Evolutionary conservation across 1,284 basidiomycete genomes (phyloP), one percentile per base, ranked within the genome.

Genomic region (Cryptococcus depauperatus): DNA sequence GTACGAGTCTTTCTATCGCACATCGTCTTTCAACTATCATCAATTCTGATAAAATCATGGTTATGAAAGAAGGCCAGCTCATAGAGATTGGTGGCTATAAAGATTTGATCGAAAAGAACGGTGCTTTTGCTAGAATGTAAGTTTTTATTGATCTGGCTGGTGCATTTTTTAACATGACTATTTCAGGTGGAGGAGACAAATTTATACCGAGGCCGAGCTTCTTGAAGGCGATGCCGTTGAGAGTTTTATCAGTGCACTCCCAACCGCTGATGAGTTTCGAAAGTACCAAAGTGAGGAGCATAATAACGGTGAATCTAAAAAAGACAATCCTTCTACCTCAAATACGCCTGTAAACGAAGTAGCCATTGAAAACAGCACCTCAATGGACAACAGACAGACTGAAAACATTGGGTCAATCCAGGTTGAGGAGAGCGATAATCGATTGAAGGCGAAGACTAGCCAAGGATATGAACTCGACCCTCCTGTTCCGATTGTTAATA

Each of bases 1-100:
- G 89, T 35, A 96, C 89, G n/a, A 89, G 88, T 47, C 84, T 98
- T 51, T 96, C 97, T 59, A 90, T 96, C 50, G 91, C 91, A 1
- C 91, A 95, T 58, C 64, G 77, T 18, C 44, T 69, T 16, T 58
- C 46, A 19, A 58, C 55, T 14, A 57, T 60, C 37, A 54, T 57
- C 51, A 56, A 54, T 38, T 59, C 62, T 81, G 90, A 95, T 65
- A 70, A 88, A 27, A 93, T 95, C 64, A 84, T 95, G 38, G 90
- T 95, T 14, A 77, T 95, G 54, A 81, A 80, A 58, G 84, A 89
- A 13, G 91, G 91, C 0, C 68, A 77, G 43, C 84, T 95, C 6
- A 79, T 83, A 14, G 91, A 96, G 64, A 79, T 88, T 62, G 91
- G 91, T 11, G 85, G 82, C 0, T 91, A 95, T 64, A 82, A 85